Conservation (phyloP, 306 rosid species). For the Chamaecrista fasciculata region DNA sequence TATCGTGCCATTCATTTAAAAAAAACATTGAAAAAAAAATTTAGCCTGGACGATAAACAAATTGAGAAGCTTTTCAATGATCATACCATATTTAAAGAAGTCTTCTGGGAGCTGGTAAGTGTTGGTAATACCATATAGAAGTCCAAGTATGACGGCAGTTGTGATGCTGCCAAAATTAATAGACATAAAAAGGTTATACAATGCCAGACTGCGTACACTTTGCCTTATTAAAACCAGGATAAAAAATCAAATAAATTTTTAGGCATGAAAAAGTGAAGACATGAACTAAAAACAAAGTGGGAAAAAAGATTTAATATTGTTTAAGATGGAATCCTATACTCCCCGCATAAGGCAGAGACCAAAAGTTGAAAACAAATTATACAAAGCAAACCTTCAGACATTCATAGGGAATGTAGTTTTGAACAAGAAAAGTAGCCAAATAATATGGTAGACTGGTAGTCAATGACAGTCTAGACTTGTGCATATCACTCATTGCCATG, state of each 20-base stretch:
- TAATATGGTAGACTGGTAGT: neutral
- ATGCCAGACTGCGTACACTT: conserved; percentile 10
- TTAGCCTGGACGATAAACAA: conserved; percentile 1
- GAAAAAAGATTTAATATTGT: neutral
- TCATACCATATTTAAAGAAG: conserved; percentile 74
- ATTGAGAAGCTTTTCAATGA: conserved; percentile 5
- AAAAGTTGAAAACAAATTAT: conserved; percentile 22
- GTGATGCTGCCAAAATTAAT: conserved; percentile 63
- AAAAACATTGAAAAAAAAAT: neutral
- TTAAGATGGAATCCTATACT: conserved; percentile 20
- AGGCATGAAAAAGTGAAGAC: conserved; percentile 9
- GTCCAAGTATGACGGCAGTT: conserved; percentile 74
- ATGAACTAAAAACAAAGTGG: neutral
- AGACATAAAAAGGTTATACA: conserved; percentile 4
- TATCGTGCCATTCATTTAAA: neutral
- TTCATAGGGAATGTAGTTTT: neutral
- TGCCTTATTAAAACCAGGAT: neutral
- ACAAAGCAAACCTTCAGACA: conserved; percentile 1
- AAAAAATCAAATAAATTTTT: conserved; percentile 8
- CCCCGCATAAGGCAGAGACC: conserved; percentile 7
- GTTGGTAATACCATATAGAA: conserved; percentile 62
- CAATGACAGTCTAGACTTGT: neutral
- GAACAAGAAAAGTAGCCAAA: conserved; percentile 16
- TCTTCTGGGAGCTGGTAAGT: conserved; percentile 76
- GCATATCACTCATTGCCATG: conserved; percentile 1